A percentile compares a stretch with the other conserved stretches of the same genome.
phyloP scores from a whole-genome alignment of 306 rosid genomes.

The Boehmeria nivea region DNA sequence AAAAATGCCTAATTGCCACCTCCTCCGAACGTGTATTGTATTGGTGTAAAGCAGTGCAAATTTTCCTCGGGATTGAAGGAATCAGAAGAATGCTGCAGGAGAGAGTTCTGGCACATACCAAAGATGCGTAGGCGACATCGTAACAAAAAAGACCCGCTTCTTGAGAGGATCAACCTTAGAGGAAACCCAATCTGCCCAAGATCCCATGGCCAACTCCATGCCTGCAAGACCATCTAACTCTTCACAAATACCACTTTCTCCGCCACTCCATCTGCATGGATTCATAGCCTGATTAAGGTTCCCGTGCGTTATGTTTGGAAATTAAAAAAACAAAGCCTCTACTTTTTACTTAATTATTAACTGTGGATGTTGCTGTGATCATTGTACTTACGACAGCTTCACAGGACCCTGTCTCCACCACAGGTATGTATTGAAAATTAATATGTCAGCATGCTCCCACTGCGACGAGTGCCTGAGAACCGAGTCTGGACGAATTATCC shows the following conservation, averaged over 20 bases:
- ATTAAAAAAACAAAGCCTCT: too few relatives aligned
- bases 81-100: not conserved
- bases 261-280: conserved; percentile 67
- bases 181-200: conserved; percentile 97
- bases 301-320: conserved; percentile 3
- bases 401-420: conserved; percentile 99
- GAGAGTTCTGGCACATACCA: conserved; percentile 43
- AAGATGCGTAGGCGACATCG: conserved; percentile 97
- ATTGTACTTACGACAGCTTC: conserved; percentile 69
- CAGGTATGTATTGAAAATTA: conserved; percentile 85
- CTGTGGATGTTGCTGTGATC: too few relatives aligned
- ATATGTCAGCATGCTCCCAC: conserved; percentile 92
- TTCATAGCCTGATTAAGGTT: conserved; percentile 15
- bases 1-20: too few relatives aligned
- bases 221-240: conserved; percentile 66
- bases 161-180: conserved; percentile 58
- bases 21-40: too few relatives aligned
- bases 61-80: not conserved
- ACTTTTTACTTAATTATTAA: too few relatives aligned
- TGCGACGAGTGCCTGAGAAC: conserved; percentile 69
- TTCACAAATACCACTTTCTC: conserved; percentile 64
- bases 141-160: conserved; percentile 69
- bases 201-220: conserved; percentile 85
- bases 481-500: conserved; percentile 90
- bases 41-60: too few relatives aligned